Base-by-base conservation (phyloP, 257 asterid species). In the Paraleonurus japonicus region DNA sequence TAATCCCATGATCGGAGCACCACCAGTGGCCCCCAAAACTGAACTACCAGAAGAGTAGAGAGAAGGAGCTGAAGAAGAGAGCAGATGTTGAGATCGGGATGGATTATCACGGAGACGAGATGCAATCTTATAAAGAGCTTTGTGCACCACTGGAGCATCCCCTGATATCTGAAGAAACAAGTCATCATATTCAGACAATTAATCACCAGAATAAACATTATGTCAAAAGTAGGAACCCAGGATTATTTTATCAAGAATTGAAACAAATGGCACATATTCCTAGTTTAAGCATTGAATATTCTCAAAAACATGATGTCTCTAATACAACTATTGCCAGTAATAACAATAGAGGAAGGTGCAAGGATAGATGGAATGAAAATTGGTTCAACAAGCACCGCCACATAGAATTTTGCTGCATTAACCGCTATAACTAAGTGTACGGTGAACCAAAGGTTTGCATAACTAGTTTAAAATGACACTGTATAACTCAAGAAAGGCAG, bases 81-180 rank as follows among this genome's bases (percentile, higher is more conserved):
- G 91, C 72, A 84, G 70, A 74, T 94, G 97, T 83, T 91, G 99
- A 69, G 96, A 82, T 57, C 96, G 85, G 10, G 99, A 94, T 9
- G 97, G 99, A 81, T 94, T 94, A 57, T 86, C 96, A 79, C 86
- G 96, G 59, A 91, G 89, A n/a, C 89, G 88, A 50, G 96, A 75
- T 20, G 97, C 90, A 65, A 88, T 81, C 80, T 89, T 90, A 84
- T 79, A 77, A 15, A 91, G 90, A 77, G 99, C 97, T 74, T 86
- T 91, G 85, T 80, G 89, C 58, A 91, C 96, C 58, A 84, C 83
- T 19, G 89, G 67, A 61, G 90, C 83, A 67, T 91, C 96, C 41
- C 99, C 96, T 9, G 92, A 84, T 81, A 91, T 88, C 96, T 94
- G 83, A 78, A 72, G 65, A 60, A 78, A 53, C 19, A 69, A 58